Evolutionary conservation across 257 asterid genomes (phyloP), one percentile per base, ranked within the genome.

Genomic region (Ilex asprella): DNA sequence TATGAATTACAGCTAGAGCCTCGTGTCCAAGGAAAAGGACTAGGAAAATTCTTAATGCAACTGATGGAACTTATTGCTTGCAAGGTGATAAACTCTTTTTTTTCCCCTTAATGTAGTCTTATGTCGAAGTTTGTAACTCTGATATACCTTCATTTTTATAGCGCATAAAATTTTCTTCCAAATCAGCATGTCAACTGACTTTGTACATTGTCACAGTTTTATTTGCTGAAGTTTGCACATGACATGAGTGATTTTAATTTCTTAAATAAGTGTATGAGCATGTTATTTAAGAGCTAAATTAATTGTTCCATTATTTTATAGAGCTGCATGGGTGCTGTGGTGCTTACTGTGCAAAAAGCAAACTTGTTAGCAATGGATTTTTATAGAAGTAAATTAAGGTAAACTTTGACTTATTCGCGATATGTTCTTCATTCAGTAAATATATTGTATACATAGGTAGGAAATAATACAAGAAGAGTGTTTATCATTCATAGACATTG

Each of bases 1-100:
- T 92, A 89, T 39, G 99, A 92, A 59, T 76, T 92, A 66, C 99
- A 89, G 82, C 89, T 92, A 58, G 93, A 89, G 73, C 76, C 72
- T 30, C 82, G 43, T 66, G 75, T 81, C 73, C 99, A 92, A 70
- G 96, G 96, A 55, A 92, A 85, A 78, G 99, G 97, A 49, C 62
- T 89, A 16, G 99, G 99, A 32, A 78, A 76, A 35, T 83, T 77
- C 77, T 71, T 92, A 70, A 89, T 92, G 97, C 76, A 82, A 60
- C 65, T 89, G 55, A 79, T 92, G 32, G 94, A 92, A 74, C 83
- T 78, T 61, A 87, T 92, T 83, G 97, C 95, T 78, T 58, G 71
- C 46, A 74, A 86, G 94, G 98, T 91, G 61, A 53, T 15, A 31
- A 30, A 43, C 59, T 43, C 21, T 14, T 64, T 55, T 49, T 64